Evolutionary conservation across 2,329 filamentous ascomycete species (phyloP).

Genomic region (Pseudogymnoascus pannorum): DNA sequence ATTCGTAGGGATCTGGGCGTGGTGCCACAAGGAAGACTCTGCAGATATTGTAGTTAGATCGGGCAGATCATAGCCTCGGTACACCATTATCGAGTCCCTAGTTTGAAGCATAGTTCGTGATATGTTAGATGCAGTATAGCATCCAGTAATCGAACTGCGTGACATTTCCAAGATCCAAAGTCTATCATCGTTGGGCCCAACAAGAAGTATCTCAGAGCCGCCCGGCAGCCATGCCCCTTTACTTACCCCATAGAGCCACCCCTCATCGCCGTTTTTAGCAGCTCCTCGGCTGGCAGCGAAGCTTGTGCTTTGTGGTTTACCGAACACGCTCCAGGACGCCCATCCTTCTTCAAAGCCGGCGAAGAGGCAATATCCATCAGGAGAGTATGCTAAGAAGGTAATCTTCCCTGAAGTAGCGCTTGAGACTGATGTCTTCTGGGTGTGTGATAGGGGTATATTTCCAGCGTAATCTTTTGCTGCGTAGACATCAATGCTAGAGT

Average conservation of each 20-base stretch:
- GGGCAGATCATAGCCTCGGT: slow-evolving; percentile 84
- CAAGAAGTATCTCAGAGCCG: slow-evolving; percentile 76
- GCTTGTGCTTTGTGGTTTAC: slow-evolving; percentile 78
- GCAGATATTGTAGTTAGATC: slow-evolving; percentile 87
- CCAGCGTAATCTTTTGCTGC: slow-evolving; percentile 88
- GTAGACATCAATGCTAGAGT: slow-evolving; percentile 81
- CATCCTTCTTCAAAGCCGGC: slow-evolving; percentile 88
- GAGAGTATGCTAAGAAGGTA: slow-evolving; percentile 75
- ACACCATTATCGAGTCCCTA: slow-evolving; percentile 80
- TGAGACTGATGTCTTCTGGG: slow-evolving; percentile 63
- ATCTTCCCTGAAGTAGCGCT: slow-evolving; percentile 59
- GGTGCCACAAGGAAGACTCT: slow-evolving; percentile 92
- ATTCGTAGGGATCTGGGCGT: slow-evolving; percentile 71
- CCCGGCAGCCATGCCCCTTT: slow-evolving; percentile 82
- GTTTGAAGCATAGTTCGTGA: slow-evolving; percentile 85
- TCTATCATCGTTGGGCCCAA: slow-evolving; percentile 63
- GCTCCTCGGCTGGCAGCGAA: slow-evolving; percentile 64
- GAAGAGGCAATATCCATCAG: slow-evolving; percentile 93
- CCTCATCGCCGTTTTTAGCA: slow-evolving; percentile 62
- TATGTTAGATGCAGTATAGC: slow-evolving; percentile 85
- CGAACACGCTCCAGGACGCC: slow-evolving; percentile 96
- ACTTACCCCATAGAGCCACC: slow-evolving; percentile 73
- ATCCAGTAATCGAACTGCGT: slow-evolving; percentile 84
- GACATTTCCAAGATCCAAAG: slow-evolving; percentile 89
- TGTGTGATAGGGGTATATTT: slow-evolving; percentile 83